phyloP scores from a whole-genome alignment of 805 yeast genomes.

The Torulaspora maleeae region DNA sequence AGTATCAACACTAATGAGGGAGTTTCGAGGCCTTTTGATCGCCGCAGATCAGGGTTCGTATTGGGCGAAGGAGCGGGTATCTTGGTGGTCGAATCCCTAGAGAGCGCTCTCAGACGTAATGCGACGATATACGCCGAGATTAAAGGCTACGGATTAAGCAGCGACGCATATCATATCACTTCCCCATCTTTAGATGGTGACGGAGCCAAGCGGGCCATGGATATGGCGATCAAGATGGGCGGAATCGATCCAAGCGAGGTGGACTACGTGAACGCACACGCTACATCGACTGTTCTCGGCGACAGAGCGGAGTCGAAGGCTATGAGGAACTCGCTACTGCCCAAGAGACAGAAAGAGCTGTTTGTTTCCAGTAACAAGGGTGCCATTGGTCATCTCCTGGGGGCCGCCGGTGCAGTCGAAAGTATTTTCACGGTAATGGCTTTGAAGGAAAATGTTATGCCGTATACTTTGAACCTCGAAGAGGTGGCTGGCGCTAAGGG shows the following conservation, averaged over 20 bases:
- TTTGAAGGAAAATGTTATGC: slow-evolving; percentile 50
- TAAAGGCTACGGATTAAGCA: slow-evolving; percentile 82
- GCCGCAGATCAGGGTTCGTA: slow-evolving; percentile 76
- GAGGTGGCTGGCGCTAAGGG: slow-evolving; percentile 46
- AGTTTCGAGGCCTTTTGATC: slow-evolving; percentile 88
- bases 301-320: slow-evolving; percentile 85
- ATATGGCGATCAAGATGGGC: slow-evolving; percentile 58
- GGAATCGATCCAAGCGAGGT: slow-evolving; percentile 46
- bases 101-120: slow-evolving; percentile 66
- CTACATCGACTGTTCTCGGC: slow-evolving; percentile 87
- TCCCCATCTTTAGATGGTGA: slow-evolving; percentile 79
- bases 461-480: slow-evolving; percentile 76
- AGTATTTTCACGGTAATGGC: slow-evolving; percentile 74
- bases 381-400: slow-evolving; percentile 87
- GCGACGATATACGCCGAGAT: slow-evolving; percentile 74
- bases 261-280: slow-evolving; percentile 91
- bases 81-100: slow-evolving; percentile 66
- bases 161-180: slow-evolving; percentile 91
- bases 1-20: slow-evolving; percentile 59
- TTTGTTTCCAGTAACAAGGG: slow-evolving; percentile 83
- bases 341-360: slow-evolving; percentile 21
- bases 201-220: slow-evolving; percentile 84
- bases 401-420: slow-evolving; percentile 96
- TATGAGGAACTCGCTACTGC: slow-evolving; percentile 39
- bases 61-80: slow-evolving; percentile 91